phyloP scores from a whole-genome alignment of 2,329 filamentous ascomycete genomes.

The Fusarium illudens region DNA sequence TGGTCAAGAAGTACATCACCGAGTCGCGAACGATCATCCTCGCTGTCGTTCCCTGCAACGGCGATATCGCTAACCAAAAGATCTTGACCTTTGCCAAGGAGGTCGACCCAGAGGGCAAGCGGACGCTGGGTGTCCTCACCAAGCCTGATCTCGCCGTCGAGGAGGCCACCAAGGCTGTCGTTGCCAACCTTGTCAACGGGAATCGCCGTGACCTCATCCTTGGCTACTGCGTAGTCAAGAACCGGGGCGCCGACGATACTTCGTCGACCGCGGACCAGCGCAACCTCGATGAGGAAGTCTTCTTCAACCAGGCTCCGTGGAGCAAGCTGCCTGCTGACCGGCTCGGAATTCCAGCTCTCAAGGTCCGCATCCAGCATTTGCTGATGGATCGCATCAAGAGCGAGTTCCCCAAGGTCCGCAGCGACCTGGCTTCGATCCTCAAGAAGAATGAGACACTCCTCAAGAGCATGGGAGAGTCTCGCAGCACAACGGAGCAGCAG shows the following conservation, averaged over 20 bases:
- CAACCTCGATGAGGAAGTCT: slow-evolving; percentile 45
- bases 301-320: slow-evolving; percentile 53
- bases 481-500: slow-evolving; percentile 44
- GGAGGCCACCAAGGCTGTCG: slow-evolving; percentile 46
- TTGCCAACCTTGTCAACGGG: slow-evolving; percentile 53
- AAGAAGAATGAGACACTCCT: slow-evolving; percentile 24
- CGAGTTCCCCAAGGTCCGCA: slow-evolving; percentile 49
- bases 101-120: slow-evolving; percentile 50
- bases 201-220: slow-evolving; percentile 53
- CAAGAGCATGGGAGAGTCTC: slow-evolving; percentile 43
- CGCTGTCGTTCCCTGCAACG: slow-evolving; percentile 54
- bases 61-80: slow-evolving; percentile 53
- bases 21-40: slow-evolving; percentile 59
- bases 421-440: slow-evolving; percentile 40
- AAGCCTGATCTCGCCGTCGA: slow-evolving; percentile 66
- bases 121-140: slow-evolving; percentile 62
- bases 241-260: slow-evolving; percentile 55
- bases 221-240: slow-evolving; percentile 60
- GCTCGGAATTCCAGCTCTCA: slow-evolving; percentile 49
- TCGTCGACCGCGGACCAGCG: slow-evolving; percentile 45
- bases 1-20: slow-evolving; percentile 58
- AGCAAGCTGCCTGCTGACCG: slow-evolving; percentile 36
- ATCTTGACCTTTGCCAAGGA: slow-evolving; percentile 50
- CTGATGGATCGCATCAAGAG: slow-evolving; percentile 52
- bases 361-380: slow-evolving; percentile 47